These are phyloP conservation scores for Coriolopsis trogii DNA, from an alignment of 1,284 basidiomycete genomes.

Conservation along the genomic window DNA sequence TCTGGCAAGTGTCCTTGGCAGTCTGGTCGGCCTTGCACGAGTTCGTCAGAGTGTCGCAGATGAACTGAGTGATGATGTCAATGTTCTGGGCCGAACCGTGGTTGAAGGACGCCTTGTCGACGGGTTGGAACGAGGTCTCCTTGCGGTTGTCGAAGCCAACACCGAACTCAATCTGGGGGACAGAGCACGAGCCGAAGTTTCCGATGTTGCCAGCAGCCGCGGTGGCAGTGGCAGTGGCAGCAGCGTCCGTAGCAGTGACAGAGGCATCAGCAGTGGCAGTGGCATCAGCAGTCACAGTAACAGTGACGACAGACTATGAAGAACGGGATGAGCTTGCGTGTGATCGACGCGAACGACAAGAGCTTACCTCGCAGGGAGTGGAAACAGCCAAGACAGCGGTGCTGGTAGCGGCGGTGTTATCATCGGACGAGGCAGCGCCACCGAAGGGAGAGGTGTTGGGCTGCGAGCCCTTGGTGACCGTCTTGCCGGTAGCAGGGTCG, in stretches of 20 bases:
- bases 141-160: conserved; percentile 59
- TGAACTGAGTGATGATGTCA: conserved; percentile 55
- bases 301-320: conserved; percentile 15
- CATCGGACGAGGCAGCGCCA: conserved; percentile 19
- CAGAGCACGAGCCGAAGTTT: conserved; percentile 60
- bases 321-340: background rate
- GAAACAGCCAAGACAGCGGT: conserved; percentile 23
- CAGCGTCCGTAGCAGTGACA: conserved; percentile 16
- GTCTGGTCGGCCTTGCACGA: conserved; percentile 54
- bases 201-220: conserved; percentile 37
- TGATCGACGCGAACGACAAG: no score
- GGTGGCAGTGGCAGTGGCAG: conserved; percentile 28
- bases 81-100: conserved; percentile 58
- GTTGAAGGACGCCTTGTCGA: conserved; percentile 46
- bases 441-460: conserved; percentile 56
- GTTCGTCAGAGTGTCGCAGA: conserved; percentile 58
- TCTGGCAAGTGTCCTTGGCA: conserved; percentile 51
- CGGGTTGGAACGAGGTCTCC: conserved; percentile 58
- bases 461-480: conserved; percentile 53
- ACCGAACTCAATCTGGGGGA: conserved; percentile 63
- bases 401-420: conserved; percentile 4
- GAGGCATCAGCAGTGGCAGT: conserved; percentile 20
- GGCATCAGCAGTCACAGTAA: conserved; percentile 19
- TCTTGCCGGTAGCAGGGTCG: conserved; percentile 48
- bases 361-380: conserved; percentile 25